These are phyloP conservation scores for Chalara sp. DNA, from an alignment of 2,329 filamentous ascomycete genomes.

Conservation along the genomic window DNA sequence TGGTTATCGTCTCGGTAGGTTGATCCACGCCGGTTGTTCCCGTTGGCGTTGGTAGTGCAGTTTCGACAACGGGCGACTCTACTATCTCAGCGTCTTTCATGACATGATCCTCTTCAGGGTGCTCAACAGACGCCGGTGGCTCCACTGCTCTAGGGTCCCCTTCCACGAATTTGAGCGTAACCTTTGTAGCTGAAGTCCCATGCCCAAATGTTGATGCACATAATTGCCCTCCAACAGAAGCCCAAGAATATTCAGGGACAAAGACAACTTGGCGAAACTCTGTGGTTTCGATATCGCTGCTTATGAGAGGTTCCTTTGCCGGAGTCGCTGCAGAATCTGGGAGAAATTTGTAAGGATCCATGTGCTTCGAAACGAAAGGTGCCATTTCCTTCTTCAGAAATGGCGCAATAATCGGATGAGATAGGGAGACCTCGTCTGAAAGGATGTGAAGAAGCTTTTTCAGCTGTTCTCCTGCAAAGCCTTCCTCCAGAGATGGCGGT, in stretches of 20 bases:
- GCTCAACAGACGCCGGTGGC: not conserved
- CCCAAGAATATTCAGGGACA: constrained; percentile 20
- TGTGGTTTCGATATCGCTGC: constrained; percentile 1
- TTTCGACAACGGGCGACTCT: constrained; percentile 17
- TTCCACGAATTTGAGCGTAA: constrained; percentile 17
- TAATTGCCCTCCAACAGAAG: constrained; percentile 20
- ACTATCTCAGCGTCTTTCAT: constrained; percentile 20
- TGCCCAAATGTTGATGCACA: constrained; percentile 12
- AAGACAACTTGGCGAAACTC: constrained; percentile 13
- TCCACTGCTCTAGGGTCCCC: constrained; percentile 7
- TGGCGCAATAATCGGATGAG: constrained; percentile 54
- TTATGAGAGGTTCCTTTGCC: not conserved
- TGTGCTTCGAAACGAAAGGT: constrained; percentile 41
- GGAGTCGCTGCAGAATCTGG: constrained; percentile 40
- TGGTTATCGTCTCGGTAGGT: constrained; percentile 12
- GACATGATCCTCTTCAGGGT: constrained; percentile 14
- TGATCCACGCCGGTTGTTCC: constrained; percentile 14
- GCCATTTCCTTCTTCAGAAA: constrained; percentile 48
- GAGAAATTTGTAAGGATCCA: constrained; percentile 58
- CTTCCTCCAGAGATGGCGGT: constrained; percentile 56
- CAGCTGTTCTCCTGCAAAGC: constrained; percentile 55
- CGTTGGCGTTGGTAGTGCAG: constrained; percentile 11
- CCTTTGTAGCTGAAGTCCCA: constrained; percentile 11
- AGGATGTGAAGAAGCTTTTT: constrained; percentile 48
- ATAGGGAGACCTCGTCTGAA: constrained; percentile 47